Evolutionary conservation across 2,329 filamentous ascomycete species (phyloP).

Genomic region (Bisporella sp.): DNA sequence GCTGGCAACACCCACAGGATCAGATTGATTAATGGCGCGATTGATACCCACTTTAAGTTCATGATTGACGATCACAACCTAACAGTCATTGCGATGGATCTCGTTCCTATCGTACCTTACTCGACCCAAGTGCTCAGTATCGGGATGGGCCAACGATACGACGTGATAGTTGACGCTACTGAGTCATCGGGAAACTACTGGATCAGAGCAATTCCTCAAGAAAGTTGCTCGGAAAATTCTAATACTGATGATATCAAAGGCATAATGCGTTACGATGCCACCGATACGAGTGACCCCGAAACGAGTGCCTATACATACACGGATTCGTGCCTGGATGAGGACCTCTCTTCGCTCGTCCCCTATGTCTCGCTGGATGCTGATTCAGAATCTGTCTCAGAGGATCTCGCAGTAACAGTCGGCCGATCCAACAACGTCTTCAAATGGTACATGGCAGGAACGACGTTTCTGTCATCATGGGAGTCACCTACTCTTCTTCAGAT

Average conservation of each 20-base stretch:
- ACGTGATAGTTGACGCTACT: conserved; percentile 38
- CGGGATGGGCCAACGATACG: conserved; percentile 42
- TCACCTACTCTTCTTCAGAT: conserved; percentile 37
- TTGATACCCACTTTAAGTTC: conserved; percentile 38
- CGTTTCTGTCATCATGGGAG: conserved; percentile 39
- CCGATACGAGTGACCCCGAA: conserved; percentile 23
- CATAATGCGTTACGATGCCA: conserved; percentile 41
- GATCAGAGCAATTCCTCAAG: conserved; percentile 49
- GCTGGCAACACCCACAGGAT: conserved; percentile 36
- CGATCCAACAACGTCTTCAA: conserved; percentile 29
- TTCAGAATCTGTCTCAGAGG: conserved; percentile 1
- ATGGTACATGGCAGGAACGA: conserved; percentile 41
- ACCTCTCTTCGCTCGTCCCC: conserved; percentile 15
- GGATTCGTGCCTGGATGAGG: conserved; percentile 18
- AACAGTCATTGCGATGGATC: conserved; percentile 57
- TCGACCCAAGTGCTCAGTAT: conserved; percentile 42
- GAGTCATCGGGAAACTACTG: conserved; percentile 42
- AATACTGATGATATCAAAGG: conserved; percentile 41
- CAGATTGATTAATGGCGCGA: conserved; percentile 36
- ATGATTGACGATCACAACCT: conserved; percentile 42
- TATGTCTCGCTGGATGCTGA: conserved; percentile 9
- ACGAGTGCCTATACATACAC: conserved; percentile 14
- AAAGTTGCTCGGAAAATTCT: conserved; percentile 48
- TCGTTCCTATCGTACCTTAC: conserved; percentile 31
- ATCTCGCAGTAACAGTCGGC: conserved; percentile 16